phyloP scores from a whole-genome alignment of 1,284 basidiomycete genomes.

The Gymnopus androsaceus region DNA sequence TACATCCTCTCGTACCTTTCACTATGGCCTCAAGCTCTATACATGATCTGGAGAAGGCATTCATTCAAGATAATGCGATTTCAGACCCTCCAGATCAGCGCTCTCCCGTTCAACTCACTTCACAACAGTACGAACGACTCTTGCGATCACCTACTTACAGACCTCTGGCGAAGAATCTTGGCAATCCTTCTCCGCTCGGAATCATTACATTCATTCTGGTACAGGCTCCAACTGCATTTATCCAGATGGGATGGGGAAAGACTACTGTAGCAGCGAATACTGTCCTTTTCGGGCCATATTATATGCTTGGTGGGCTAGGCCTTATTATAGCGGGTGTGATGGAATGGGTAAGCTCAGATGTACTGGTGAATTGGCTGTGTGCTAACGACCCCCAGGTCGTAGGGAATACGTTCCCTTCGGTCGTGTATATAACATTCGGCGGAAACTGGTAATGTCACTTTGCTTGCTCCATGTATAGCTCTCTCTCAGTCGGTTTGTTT shows the following conservation, averaged over 20 bases:
- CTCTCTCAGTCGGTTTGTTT: neutral
- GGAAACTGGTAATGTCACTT: slow-evolving; percentile 25
- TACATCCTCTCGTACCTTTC: too few species aligned
- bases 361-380: too few species aligned
- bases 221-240: slow-evolving; percentile 21
- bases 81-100: neutral
- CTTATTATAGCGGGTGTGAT: slow-evolving; percentile 22
- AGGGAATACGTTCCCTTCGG: slow-evolving; percentile 26
- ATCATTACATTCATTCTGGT: slow-evolving; percentile 22
- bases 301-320: slow-evolving; percentile 23
- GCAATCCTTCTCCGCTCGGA: slow-evolving; percentile 23
- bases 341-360: slow-evolving; percentile 28
- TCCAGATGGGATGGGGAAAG: slow-evolving; percentile 22
- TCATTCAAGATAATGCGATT: neutral
- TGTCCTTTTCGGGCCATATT: slow-evolving; percentile 21
- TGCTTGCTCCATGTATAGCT: neutral
- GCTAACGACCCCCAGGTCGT: slow-evolving; percentile 16
- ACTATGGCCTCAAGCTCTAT: too few species aligned
- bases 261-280: slow-evolving; percentile 18
- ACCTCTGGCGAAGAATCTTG: slow-evolving; percentile 16
- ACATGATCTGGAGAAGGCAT: slow-evolving; percentile 1
- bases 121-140: slow-evolving; percentile 23
- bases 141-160: slow-evolving; percentile 16
- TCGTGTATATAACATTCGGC: slow-evolving; percentile 24
- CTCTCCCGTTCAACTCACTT: slow-evolving; percentile 14